Percentiles rank a stretch among this genome's conserved stretches.
These are phyloP conservation scores for Euptelea pleiosperma DNA, from an alignment of 164 flowering plant genomes.

Conservation along the genomic window DNA sequence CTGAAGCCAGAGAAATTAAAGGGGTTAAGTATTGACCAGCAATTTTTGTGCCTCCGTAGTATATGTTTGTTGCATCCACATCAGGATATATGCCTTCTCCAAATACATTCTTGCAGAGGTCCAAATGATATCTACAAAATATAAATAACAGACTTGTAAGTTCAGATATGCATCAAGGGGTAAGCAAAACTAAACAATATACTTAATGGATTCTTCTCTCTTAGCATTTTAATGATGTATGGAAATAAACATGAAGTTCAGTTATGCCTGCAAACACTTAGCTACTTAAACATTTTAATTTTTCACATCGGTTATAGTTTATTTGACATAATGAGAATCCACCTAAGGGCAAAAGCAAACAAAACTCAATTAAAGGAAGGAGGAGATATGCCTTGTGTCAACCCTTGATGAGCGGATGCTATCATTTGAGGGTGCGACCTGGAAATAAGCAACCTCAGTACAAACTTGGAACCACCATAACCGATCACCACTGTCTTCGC, in stretches of 20 bases:
- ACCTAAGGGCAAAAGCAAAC: not conserved
- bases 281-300: not conserved
- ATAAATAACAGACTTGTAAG: not conserved
- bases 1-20: not conserved
- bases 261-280: too few relatives aligned
- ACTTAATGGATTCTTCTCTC: too few relatives aligned
- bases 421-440: constrained; percentile 88
- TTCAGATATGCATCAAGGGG: not conserved
- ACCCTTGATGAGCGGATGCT: constrained; percentile 80
- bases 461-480: constrained; percentile 99
- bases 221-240: too few relatives aligned
- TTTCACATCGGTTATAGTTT: not conserved
- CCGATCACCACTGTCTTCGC: constrained; percentile 47
- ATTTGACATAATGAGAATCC: constrained; percentile 1
- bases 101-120: constrained; percentile 90
- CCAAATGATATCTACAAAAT: constrained; percentile 78
- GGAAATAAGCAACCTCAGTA: constrained; percentile 97
- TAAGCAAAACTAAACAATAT: not conserved
- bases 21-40: constrained; percentile 46
- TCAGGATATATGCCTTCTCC: constrained; percentile 85
- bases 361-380: not conserved
- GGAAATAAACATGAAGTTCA: too few relatives aligned
- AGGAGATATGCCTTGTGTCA: constrained; percentile 53
- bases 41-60: constrained; percentile 89
- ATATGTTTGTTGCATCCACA: constrained; percentile 73